phyloP scores from a whole-genome alignment of 2,329 filamentous ascomycete species.

The Akanthomyces uredinophilus region DNA sequence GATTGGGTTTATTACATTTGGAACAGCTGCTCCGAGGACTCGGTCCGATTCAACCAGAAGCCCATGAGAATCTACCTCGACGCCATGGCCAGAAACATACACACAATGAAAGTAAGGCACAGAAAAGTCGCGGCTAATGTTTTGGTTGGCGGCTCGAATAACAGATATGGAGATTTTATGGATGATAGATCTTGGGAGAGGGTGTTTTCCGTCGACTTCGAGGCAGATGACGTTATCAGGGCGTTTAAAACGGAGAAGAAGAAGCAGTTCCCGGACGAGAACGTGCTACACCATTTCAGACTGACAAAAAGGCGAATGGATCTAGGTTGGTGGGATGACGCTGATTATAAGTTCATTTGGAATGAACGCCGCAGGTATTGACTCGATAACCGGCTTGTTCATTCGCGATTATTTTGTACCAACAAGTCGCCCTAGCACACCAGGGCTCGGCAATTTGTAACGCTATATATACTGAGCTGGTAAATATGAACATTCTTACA shows the following conservation, averaged over 20 bases:
- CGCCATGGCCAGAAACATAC: not conserved
- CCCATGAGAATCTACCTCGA: not conserved
- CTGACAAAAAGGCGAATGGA: not conserved
- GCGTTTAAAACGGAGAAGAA: constrained; percentile 1
- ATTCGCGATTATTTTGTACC: no score
- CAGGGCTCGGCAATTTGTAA: no score
- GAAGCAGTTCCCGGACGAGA: not conserved
- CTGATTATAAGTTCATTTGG: not conserved
- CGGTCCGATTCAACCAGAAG: not conserved
- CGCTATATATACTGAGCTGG: no score
- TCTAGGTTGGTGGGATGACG: not conserved
- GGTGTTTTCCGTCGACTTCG: not conserved
- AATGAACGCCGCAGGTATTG: no score
- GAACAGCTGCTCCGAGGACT: not conserved
- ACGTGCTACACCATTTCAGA: not conserved
- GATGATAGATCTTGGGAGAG: not conserved
- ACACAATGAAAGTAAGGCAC: not conserved
- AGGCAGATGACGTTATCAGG: not conserved
- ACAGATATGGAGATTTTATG: not conserved
- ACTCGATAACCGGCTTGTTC: no score
- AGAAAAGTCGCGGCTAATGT: not conserved
- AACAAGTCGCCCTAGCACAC: no score
- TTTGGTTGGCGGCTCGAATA: not conserved
- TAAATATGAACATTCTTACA: no score
- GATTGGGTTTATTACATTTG: no score